phyloP scores from a whole-genome alignment of 1,139 yeast species.

The Kodamaea sp. region DNA sequence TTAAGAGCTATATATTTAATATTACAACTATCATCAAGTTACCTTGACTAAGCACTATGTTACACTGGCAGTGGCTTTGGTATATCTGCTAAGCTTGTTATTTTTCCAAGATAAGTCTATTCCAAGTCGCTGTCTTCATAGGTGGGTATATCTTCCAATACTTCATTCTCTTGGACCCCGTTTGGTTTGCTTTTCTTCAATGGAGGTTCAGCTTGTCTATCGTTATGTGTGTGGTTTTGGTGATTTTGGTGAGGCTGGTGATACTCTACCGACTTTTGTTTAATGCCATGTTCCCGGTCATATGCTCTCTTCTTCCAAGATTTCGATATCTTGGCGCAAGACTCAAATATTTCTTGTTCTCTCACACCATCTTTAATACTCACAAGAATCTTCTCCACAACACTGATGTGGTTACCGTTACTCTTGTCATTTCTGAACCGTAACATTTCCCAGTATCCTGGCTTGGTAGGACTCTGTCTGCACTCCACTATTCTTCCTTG shows the following conservation, averaged over 20 bases:
- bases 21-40: no score
- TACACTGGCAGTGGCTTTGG: no score
- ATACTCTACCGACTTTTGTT: conserved; percentile 3
- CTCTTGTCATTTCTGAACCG: conserved; percentile 92
- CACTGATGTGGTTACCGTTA: conserved; percentile 80
- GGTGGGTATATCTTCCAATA: conserved; percentile 39
- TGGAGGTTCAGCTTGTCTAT: conserved; percentile 10
- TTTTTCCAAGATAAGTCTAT: no score
- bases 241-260: conserved; percentile 2
- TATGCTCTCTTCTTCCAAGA: conserved; percentile 39
- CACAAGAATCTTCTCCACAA: conserved; percentile 77
- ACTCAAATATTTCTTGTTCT: conserved; percentile 66
- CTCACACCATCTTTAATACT: conserved; percentile 87
- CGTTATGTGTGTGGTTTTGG: conserved; percentile 1
- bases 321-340: conserved; percentile 35
- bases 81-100: no score
- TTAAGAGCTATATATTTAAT: no score
- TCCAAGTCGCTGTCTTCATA: conserved; percentile 46
- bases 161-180: conserved; percentile 24
- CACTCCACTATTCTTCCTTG: conserved; percentile 93
- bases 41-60: no score
- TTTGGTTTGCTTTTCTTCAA: conserved; percentile 11
- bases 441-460: conserved; percentile 76
- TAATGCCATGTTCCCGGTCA: conserved; percentile 23
- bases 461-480: conserved; percentile 50